Percentiles rank a stretch among this genome's conserved stretches.
Evolutionary conservation across 768 basidiomycete genomes (phyloP).

Genomic region (Rhodotorula graminis): DNA sequence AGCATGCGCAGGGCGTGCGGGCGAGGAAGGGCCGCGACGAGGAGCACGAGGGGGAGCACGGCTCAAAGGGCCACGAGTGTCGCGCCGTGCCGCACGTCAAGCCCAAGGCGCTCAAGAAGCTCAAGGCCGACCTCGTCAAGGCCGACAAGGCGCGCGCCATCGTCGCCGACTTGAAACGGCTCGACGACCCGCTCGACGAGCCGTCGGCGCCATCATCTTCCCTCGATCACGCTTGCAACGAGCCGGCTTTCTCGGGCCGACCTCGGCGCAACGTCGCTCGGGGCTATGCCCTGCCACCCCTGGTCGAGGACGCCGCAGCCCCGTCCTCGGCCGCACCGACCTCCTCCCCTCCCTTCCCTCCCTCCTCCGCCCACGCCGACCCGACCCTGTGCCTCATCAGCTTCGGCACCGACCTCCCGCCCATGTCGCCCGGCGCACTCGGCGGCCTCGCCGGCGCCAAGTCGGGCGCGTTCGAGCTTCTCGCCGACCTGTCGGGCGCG

Average conservation of each 20-base stretch:
- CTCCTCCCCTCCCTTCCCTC: background rate
- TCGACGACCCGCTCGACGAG: background rate
- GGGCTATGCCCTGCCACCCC: background rate
- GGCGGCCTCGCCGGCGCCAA: conserved; percentile 2
- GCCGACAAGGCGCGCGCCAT: conserved; percentile 22
- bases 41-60: too few species aligned
- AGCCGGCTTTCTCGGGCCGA: too few species aligned
- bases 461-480: conserved; percentile 24
- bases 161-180: conserved; percentile 21
- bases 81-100: background rate
- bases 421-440: background rate
- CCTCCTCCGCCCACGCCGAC: too few species aligned
- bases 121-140: conserved; percentile 18
- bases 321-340: background rate
- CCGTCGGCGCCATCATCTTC: background rate
- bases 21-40: background rate
- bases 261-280: background rate
- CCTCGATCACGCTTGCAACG: too few species aligned
- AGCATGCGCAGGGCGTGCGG: background rate
- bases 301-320: background rate
- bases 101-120: conserved; percentile 26
- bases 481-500: conserved; percentile 16
- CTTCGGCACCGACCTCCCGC: background rate
- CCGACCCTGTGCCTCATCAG: background rate
- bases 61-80: background rate